Conservation (phyloP, 257 asterid species). For the Solanum gracilifrons region DNA sequence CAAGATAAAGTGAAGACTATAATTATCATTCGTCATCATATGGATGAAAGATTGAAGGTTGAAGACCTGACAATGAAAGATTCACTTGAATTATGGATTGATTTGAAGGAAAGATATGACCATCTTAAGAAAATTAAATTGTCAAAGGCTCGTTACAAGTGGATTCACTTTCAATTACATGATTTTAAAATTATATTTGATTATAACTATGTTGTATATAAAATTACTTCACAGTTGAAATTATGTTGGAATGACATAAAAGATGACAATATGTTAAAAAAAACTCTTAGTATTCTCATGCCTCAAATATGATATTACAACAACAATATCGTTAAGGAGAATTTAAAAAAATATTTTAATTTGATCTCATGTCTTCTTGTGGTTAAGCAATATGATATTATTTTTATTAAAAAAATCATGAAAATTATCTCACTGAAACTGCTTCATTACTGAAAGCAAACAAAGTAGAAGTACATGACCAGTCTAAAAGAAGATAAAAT, state of each 20-base stretch:
- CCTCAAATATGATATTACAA: neutral
- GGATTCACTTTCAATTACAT: neutral
- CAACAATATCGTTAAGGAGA: neutral
- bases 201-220: neutral
- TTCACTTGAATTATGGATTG: neutral
- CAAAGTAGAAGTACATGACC: too few species aligned
- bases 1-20: neutral
- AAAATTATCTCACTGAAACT: too few species aligned
- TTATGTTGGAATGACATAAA: neutral
- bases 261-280: neutral
- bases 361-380: neutral
- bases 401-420: too few species aligned
- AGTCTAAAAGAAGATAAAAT: too few species aligned
- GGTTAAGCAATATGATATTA: neutral
- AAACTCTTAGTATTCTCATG: neutral
- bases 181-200: neutral
- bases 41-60: neutral
- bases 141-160: neutral
- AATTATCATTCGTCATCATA: neutral
- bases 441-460: neutral
- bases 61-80: neutral
- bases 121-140: neutral
- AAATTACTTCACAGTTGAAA: neutral
- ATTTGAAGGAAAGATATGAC: neutral
- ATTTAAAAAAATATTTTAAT: too few species aligned